Conservation (phyloP, 768 basidiomycete species). For the Tylopilus sp. region DNA sequence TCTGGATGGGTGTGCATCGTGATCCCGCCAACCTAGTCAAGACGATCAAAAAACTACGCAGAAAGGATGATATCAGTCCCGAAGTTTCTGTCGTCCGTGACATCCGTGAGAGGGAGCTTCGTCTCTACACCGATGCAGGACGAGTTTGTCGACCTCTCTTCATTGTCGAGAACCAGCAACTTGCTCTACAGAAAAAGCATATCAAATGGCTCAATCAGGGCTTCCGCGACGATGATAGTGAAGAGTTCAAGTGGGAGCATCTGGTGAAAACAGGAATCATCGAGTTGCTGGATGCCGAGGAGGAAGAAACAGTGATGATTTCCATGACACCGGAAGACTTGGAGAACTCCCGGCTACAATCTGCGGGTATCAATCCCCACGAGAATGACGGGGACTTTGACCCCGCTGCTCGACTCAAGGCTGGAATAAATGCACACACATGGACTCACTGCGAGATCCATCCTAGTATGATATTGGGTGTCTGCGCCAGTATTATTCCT, state of each 20-base stretch:
- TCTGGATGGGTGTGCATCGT: slow-evolving; percentile 99
- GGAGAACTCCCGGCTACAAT: slow-evolving; percentile 73
- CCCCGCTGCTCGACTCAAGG: slow-evolving; percentile 84
- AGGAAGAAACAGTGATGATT: slow-evolving; percentile 99
- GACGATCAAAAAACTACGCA: slow-evolving; percentile 87
- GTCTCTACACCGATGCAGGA: slow-evolving; percentile 94
- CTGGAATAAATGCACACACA: slow-evolving; percentile 78
- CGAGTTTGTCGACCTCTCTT: slow-evolving; percentile 96
- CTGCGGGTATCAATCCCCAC: slow-evolving; percentile 53
- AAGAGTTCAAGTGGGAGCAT: slow-evolving; percentile 78
- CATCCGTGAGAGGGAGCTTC: slow-evolving; percentile 91
- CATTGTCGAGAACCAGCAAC: slow-evolving; percentile 90
- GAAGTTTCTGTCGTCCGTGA: slow-evolving; percentile 98
- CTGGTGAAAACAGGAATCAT: slow-evolving; percentile 85
- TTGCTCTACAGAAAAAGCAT: slow-evolving; percentile 81
- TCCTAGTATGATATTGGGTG: slow-evolving; percentile 97
- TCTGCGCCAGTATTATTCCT: slow-evolving; percentile 98
- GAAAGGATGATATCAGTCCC: slow-evolving; percentile 92
- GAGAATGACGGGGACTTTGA: slow-evolving; percentile 74
- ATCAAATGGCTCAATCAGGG: slow-evolving; percentile 66
- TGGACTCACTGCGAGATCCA: slow-evolving; percentile 99
- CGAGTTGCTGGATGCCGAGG: slow-evolving; percentile 95
- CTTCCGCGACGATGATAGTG: slow-evolving; percentile 51
- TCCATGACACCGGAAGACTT: slow-evolving; percentile 98
- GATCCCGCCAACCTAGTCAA: slow-evolving; percentile 90